phyloP scores from a whole-genome alignment of 441 rosid genomes.

The Populus hybrid region DNA sequence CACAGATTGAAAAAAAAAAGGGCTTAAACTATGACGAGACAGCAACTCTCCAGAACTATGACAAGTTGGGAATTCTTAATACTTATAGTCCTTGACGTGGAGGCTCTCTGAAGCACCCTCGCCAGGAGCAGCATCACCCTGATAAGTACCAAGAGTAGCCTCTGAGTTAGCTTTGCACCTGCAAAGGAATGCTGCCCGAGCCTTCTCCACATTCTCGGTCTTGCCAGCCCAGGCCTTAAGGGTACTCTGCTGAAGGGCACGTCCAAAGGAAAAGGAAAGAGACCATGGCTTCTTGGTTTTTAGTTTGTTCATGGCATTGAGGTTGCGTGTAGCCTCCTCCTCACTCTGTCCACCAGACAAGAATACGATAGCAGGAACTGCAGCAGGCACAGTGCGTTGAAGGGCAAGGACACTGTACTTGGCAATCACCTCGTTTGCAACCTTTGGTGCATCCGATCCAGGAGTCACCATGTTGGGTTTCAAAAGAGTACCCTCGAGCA shows the following conservation, averaged over 20 bases:
- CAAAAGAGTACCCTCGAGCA: slow-evolving; percentile 93
- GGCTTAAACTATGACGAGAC: neutral
- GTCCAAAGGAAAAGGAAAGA: slow-evolving; percentile 90
- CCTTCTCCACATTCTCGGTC: slow-evolving; percentile 62
- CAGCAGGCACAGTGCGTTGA: slow-evolving; percentile 78
- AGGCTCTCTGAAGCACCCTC: slow-evolving; percentile 92
- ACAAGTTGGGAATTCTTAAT: slow-evolving; percentile 3
- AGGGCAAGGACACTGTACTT: slow-evolving; percentile 81
- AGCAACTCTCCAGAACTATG: slow-evolving; percentile 4
- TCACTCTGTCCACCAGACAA: slow-evolving; percentile 93
- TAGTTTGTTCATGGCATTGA: slow-evolving; percentile 94
- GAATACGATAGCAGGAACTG: slow-evolving; percentile 92
- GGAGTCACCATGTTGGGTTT: slow-evolving; percentile 99
- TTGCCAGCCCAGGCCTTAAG: slow-evolving; percentile 94
- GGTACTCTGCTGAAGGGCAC: slow-evolving; percentile 95
- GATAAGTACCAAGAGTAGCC: slow-evolving; percentile 85
- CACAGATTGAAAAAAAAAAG: neutral
- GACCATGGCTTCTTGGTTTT: slow-evolving; percentile 90
- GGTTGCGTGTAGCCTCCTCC: slow-evolving; percentile 87
- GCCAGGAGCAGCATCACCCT: slow-evolving; percentile 66
- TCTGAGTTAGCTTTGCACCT: slow-evolving; percentile 96
- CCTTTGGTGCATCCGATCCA: slow-evolving; percentile 83
- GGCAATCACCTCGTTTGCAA: slow-evolving; percentile 70
- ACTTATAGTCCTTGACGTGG: slow-evolving; percentile 76
- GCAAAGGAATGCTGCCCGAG: slow-evolving; percentile 53